Evolutionary conservation across 225 moss, liverwort and hornwort species (phyloP).

Genomic region (Lunularia cruciata): DNA sequence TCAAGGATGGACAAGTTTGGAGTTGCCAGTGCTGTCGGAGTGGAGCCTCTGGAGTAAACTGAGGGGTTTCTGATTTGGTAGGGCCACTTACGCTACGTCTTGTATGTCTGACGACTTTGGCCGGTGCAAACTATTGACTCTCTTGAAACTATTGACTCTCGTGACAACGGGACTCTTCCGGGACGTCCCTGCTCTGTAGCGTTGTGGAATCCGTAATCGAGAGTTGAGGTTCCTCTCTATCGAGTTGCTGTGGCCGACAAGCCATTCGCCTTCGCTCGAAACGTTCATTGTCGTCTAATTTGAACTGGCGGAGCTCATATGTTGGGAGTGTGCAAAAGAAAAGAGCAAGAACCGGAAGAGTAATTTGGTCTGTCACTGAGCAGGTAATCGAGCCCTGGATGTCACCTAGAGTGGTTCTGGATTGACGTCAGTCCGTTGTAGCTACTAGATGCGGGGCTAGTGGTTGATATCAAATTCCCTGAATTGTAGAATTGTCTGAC

Average conservation of each 20-base stretch:
- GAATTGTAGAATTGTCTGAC: neutral
- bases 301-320: neutral
- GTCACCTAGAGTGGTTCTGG: neutral
- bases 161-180: neutral
- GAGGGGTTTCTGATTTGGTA: neutral
- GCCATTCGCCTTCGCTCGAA: neutral
- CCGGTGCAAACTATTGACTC: neutral
- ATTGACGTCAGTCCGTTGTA: neutral
- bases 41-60: neutral
- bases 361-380: neutral
- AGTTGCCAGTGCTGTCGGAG: constrained; percentile 4
- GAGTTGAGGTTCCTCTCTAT: neutral
- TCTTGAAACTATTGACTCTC: neutral
- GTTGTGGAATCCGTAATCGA: neutral
- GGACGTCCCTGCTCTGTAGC: neutral
- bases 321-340: neutral
- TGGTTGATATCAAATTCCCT: neutral
- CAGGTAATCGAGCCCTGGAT: neutral
- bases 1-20: neutral
- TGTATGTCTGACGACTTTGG: neutral
- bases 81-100: neutral
- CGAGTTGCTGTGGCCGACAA: neutral
- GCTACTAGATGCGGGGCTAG: neutral
- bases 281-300: neutral
- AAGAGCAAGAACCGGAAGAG: neutral